Evolutionary conservation across 2,329 filamentous ascomycete species (phyloP), one percentile per base, ranked within the genome.

Genomic region (Truncatella angustata): DNA sequence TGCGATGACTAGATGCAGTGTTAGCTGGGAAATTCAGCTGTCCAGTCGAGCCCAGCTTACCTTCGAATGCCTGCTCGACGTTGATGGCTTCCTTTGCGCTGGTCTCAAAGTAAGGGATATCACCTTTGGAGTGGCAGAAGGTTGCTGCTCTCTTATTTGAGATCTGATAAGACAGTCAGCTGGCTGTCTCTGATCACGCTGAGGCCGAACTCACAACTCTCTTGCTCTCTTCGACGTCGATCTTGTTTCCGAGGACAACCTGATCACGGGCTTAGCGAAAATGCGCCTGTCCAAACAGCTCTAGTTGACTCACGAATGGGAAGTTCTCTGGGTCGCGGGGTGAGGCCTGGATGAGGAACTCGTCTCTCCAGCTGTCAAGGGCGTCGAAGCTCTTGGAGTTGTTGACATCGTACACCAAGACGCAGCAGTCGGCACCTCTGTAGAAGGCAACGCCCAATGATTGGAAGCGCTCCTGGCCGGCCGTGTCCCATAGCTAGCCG

Each of bases 341-440:
- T 60, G 91, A 96, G 5, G 94, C 94, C 74, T 99, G 94, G 62
- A 99, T 96, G 61, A 99, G 74, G 69, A 99, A 99, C 72, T 99
- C 94, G 68, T 99, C 94, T 66, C 94, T 83, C 94, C 94, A 99
- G 74, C 91, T 96, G 71, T 99, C 94, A 54, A 99, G 83, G 12
- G 93, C 95, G 70, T 99, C 94, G 72, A 99, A 99, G 71, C 91
- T 96, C 84, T 99, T 99, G 56, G 92, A 89, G 72, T 97, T 97
- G 78, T 99, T 99, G 73, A 99, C 93, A 68, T 99, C 93, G 78
- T 94, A 97, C 49, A 97, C 93, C 50, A 99, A 80, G 54, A 97
- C 93, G 70, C 94, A 97, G 82, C 93, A 97, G 77, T 99, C 93
- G 61, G 94, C 93, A 58, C 93, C 93, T 58, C 93, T 85, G 76